Evolutionary conservation across 306 rosid species (phyloP), one percentile per base, ranked within the genome.

Genomic region (Acacia melanoxylon): DNA sequence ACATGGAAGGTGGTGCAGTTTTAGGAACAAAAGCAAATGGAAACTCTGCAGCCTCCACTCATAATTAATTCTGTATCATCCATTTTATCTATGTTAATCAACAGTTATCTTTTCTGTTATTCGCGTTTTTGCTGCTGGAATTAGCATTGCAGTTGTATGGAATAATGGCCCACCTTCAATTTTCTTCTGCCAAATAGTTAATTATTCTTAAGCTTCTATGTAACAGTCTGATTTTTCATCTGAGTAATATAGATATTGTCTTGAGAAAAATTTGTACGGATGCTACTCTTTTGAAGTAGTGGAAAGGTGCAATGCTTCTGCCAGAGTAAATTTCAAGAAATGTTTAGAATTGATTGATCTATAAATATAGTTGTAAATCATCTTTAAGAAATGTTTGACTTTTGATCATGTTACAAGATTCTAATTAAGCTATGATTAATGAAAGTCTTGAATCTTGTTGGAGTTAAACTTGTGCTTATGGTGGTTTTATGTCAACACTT

Each of bases 41-140:
- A 80, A 93, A 93, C 65, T 88, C 92, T 77, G 86, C 94, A 63
- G 85, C 94, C 88, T 88, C 98, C 0, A 86, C 95, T 27, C 98
- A 91, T 80, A 88, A 86, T 87, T 95, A 91, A 93, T 85, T 76
- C 45, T 85, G 89, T 59, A 73, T 33, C 70, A 35, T 80, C 81
- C 65, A 76, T 31, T 83, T 82, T 81, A 75, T 72, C 52, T 84
- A 81, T 74, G 80, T 75, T 74, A 46, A 81, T 42, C 42, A 51
- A 31, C 33, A 16, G 10, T 73, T n/a, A 59, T 33, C 51, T 46
- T 68, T 63, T 63, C 17, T 56, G 24, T 65, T 63, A 44, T 80
- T 40, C 44, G 29, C 31, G 45, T 33, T 65, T 65, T 75, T 44
- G 86, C 80, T 49, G 72, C 83, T 89, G 83, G 81, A 80, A 78